Evolutionary conservation across 148 eudicot genomes (phyloP), one percentile per base, ranked within the genome.

Genomic region (Spergularia bocconei): DNA sequence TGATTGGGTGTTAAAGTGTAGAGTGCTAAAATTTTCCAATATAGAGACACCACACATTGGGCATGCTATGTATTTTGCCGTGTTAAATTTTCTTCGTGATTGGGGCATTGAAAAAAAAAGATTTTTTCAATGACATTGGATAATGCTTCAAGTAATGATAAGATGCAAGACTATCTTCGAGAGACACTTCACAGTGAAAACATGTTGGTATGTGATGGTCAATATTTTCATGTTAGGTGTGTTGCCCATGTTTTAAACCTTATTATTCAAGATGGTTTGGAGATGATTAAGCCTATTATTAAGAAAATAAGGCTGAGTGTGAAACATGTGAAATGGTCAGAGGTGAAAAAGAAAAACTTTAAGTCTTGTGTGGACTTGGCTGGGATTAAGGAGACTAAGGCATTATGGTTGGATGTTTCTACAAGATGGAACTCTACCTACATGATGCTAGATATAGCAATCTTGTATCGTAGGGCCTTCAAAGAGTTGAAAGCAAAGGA

Each of bases 361-460:
- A 14, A 29, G 59, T 1, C 63, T 23, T 80, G 73, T 76, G 71
- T 66, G 29, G 11, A 15, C 6, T 55, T 44, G 36, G 60, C 21
- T 14, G 25, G 6, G 4, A 23, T 76, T 19, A 51, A 55, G 9
- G 15, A 17, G 7, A 64, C 44, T 15, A 63, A 51, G 54, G 33
- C 41, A 39, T 76, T 76, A 36, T 39, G 67, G 29, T 63, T 74
- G 36, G 79, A 80, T 75, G 79, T 80, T 8, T 36, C 67, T 7
- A 80, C 76, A 17, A 75, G 79, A 53, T 75, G 83, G 82, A 79
- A 79, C 47, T 58, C 82, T 3, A 79, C 75, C 36, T 29, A 29
- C 36, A 29, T 29, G 36, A 76, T 80, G 79, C 73, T 76, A 23
- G 75, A 64, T 7, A 47, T 63, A 52, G 79, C 73, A 4, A 9